phyloP scores from a whole-genome alignment of 225 moss, liverwort and hornwort species.

The Antitrichia curtipendula region DNA sequence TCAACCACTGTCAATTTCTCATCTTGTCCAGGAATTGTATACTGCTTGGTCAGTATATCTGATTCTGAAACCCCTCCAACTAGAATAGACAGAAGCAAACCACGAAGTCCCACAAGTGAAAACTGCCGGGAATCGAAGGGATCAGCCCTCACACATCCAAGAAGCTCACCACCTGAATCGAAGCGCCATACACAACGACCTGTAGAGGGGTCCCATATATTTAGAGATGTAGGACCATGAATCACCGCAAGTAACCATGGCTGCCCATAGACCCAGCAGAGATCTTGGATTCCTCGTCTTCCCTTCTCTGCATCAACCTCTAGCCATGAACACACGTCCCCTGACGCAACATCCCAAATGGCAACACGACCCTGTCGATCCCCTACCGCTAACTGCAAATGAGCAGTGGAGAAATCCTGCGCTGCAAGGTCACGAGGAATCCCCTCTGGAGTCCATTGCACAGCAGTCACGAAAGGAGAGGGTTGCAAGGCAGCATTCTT shows the following conservation, averaged over 20 bases:
- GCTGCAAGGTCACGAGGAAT: slow-evolving; percentile 81
- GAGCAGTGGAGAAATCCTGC: slow-evolving; percentile 60
- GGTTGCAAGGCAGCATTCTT: slow-evolving; percentile 51
- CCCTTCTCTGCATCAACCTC: slow-evolving; percentile 73
- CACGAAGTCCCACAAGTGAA: slow-evolving; percentile 69
- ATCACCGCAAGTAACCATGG: slow-evolving; percentile 91
- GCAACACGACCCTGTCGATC: slow-evolving; percentile 92
- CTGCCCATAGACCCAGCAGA: slow-evolving; percentile 88
- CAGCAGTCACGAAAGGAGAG: slow-evolving; percentile 84
- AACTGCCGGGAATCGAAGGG: slow-evolving; percentile 88
- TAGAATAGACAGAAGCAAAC: slow-evolving; percentile 64
- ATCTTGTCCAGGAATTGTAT: slow-evolving; percentile 51
- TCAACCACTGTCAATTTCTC: slow-evolving; percentile 58
- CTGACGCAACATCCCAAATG: slow-evolving; percentile 84
- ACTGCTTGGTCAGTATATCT: slow-evolving; percentile 67
- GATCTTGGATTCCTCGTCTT: slow-evolving; percentile 78
- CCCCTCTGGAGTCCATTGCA: slow-evolving; percentile 87
- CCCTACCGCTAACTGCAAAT: slow-evolving; percentile 83
- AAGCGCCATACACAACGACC: slow-evolving; percentile 71
- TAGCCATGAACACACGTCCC: slow-evolving; percentile 67
- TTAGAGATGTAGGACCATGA: slow-evolving; percentile 84
- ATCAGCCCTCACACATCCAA: slow-evolving; percentile 76
- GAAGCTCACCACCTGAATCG: slow-evolving; percentile 68
- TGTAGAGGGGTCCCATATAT: slow-evolving; percentile 70
- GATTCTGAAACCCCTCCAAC: slow-evolving; percentile 61